A percentile compares a stretch with the other conserved stretches of the same genome.
These are phyloP conservation scores for Eutypa lata DNA, from an alignment of 2,329 filamentous ascomycete species.

Conservation along the genomic window DNA sequence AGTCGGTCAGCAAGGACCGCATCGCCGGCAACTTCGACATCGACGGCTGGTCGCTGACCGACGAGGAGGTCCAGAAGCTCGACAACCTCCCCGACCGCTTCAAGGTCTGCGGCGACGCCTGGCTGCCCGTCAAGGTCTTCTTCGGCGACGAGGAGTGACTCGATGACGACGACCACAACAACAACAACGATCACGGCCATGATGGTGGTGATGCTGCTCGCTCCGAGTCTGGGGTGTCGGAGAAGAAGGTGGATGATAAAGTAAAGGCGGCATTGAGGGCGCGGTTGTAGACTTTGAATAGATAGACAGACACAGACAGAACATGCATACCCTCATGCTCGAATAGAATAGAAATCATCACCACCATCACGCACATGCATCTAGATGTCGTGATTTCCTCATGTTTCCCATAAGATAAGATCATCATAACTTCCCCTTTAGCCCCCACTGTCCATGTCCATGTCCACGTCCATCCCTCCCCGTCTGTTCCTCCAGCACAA, in stretches of 20 bases:
- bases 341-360: neutral
- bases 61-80: constrained; percentile 69
- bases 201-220: no score
- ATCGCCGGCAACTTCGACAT: constrained; percentile 75
- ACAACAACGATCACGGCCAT: no score
- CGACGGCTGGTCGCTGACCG: constrained; percentile 69
- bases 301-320: constrained; percentile 9
- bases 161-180: neutral
- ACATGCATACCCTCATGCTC: no score
- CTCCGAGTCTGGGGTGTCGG: neutral
- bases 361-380: neutral
- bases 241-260: neutral
- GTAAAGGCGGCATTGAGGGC: no score
- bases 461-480: constrained; percentile 29
- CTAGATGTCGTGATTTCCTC: no score
- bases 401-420: neutral
- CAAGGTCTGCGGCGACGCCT: constrained; percentile 76
- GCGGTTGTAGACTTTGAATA: constrained; percentile 7
- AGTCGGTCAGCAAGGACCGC: constrained; percentile 70
- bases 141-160: constrained; percentile 75
- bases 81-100: constrained; percentile 70
- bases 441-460: neutral
- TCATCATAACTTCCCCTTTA: constrained; percentile 26
- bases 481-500: constrained; percentile 42
- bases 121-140: constrained; percentile 76